Base-by-base conservation (phyloP, 2,329 filamentous ascomycete genomes). In the Seiridium cupressi region DNA sequence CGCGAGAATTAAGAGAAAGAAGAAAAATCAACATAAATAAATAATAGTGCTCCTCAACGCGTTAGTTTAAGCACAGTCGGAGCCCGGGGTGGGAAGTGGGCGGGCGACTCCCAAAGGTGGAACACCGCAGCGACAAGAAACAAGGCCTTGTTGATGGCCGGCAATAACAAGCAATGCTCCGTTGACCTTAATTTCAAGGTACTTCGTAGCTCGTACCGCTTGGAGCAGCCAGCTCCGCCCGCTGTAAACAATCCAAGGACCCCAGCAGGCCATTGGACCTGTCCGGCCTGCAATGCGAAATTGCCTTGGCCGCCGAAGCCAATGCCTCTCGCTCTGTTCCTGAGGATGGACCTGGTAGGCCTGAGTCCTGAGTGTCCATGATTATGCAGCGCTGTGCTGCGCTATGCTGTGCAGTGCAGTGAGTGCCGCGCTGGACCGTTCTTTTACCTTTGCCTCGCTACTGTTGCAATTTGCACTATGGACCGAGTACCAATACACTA, bases 191-290 rank as follows among this genome's bases (percentile, higher is more conserved):
- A 59, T 47, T n/a, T 40, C 49, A 53, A 51, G 49, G 57, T 46
- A 59, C 48, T 8, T 51, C 36, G 48, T 58, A 54, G 57, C 49
- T 47, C 38, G 49, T 35, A 59, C 49, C 49, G 48, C 10, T 59
- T 59, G 57, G 18, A 59, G 57, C 48, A 51, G 40, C 57, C 57
- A 59, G 49, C 57, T 59, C 57, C 57, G 57, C 40, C 48, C 49
- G 57, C 48, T 54, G 57, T 59, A 59, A 59, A 44, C 48, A 51
- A 51, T 51, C 44, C 46, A 32, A 51, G 34, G 38, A 42, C 2
- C 38, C 38, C 38, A 26, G 18, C 18, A 26, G 18, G 18, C 18
- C 18, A 26, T 26, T 26, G 18, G 18, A 26, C 18, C 18, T 26
- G 18, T 26, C 18, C 18, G 18, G 18, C 18, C 18, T 26, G 18